A percentile compares a stretch with the other conserved stretches of the same genome.
These are phyloP conservation scores for Cyclotella baltica DNA, from an alignment of 108 stramenopile genomes.

Conservation along the genomic window DNA sequence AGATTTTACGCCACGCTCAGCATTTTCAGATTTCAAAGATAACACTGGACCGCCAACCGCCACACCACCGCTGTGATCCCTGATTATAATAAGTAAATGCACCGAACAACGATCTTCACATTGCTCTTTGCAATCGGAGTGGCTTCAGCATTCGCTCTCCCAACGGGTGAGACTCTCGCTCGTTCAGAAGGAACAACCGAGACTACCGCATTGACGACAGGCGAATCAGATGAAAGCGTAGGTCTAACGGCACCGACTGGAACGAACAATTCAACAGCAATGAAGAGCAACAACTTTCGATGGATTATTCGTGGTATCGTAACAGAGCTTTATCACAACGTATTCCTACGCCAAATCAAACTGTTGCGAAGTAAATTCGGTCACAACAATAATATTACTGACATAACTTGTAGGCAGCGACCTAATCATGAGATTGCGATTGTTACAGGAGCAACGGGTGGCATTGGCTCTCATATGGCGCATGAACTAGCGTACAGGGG, in stretches of 20 bases:
- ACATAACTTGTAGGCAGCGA: background rate
- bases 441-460: conserved; percentile 49
- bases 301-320: conserved; percentile 47
- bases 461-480: conserved; percentile 47
- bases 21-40: no score
- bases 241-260: background rate
- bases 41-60: no score
- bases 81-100: background rate
- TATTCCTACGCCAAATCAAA: conserved; percentile 24
- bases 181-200: background rate
- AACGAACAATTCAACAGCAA: background rate
- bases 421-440: conserved; percentile 38
- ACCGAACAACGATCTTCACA: background rate
- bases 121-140: conserved; percentile 2
- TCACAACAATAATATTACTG: background rate
- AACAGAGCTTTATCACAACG: conserved; percentile 40
- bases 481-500: conserved; percentile 40
- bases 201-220: background rate
- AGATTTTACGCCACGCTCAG: no score
- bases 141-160: background rate
- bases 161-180: background rate
- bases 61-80: background rate
- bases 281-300: conserved; percentile 38
- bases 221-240: background rate
- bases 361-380: background rate